Percentiles rank a stretch among this genome's conserved stretches.
phyloP scores from a whole-genome alignment of 345 rosid species.

The Ceriops zippeliana region DNA sequence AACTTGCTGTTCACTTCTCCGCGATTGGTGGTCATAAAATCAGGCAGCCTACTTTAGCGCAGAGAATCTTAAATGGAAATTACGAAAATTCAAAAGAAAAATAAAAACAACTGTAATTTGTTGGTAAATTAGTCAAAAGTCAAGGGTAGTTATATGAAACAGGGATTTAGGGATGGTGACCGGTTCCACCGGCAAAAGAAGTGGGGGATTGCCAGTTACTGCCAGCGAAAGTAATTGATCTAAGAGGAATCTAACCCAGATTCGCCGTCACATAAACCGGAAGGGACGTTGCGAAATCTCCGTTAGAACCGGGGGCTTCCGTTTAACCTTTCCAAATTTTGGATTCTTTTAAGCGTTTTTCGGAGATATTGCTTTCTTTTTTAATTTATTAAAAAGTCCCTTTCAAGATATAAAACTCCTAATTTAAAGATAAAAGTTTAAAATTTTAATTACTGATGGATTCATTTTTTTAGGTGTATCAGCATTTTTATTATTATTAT shows the following conservation, averaged over 20 bases:
- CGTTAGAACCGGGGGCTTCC: background rate
- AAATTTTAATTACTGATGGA: too few relatives aligned
- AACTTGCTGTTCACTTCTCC: conserved; percentile 6
- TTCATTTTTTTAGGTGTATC: too few relatives aligned
- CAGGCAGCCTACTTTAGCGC: background rate
- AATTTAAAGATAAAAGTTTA: too few relatives aligned
- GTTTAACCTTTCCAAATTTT: too few relatives aligned
- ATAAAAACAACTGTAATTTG: background rate
- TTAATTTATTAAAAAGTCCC: too few relatives aligned
- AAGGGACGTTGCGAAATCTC: background rate
- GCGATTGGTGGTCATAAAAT: conserved; percentile 16
- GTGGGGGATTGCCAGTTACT: background rate
- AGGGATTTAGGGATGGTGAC: background rate
- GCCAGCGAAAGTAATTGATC: background rate
- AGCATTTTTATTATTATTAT: too few relatives aligned
- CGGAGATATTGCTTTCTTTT: too few relatives aligned
- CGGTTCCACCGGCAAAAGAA: background rate
- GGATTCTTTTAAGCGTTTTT: too few relatives aligned
- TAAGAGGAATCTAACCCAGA: background rate
- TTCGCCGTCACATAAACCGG: background rate
- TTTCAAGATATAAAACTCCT: too few relatives aligned
- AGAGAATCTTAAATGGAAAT: too few relatives aligned
- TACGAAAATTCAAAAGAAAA: background rate
- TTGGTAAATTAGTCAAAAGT: background rate
- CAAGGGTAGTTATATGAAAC: background rate